Conservation (phyloP, 2,329 filamentous ascomycete genomes). For the Diaporthe caulivora region DNA sequence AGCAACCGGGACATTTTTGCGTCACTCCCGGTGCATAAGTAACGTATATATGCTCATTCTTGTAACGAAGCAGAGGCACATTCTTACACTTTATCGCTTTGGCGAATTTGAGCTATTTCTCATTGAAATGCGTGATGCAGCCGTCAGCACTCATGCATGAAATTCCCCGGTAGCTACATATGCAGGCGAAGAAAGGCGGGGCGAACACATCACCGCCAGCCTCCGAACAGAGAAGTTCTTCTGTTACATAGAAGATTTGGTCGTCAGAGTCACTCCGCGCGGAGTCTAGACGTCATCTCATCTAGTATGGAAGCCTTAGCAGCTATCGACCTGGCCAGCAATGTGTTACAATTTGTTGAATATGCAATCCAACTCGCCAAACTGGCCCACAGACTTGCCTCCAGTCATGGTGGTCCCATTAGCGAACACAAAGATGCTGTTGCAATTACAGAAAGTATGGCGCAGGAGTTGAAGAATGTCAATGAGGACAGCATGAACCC, state of each 20-base stretch:
- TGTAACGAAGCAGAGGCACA: neutral
- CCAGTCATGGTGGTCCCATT: neutral
- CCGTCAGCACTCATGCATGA: neutral
- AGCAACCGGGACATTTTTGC: no score
- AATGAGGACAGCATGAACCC: neutral
- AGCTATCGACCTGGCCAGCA: constrained; percentile 25
- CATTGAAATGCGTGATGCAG: neutral
- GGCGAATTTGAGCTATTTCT: neutral
- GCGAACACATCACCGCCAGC: neutral
- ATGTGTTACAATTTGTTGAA: constrained; percentile 23
- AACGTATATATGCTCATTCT: neutral
- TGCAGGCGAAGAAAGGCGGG: constrained; percentile 5
- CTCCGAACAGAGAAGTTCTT: neutral
- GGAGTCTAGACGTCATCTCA: neutral
- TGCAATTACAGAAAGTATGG: neutral
- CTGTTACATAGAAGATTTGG: no score
- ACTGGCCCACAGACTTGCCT: neutral
- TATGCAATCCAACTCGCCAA: neutral
- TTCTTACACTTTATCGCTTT: neutral
- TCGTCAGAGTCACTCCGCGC: neutral
- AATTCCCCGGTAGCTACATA: neutral
- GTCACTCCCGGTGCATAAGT: neutral
- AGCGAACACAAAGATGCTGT: neutral
- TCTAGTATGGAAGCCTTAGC: constrained; percentile 21
- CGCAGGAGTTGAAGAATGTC: neutral